These are phyloP conservation scores for Macrocybe gigantea DNA, from an alignment of 768 basidiomycete genomes.

Conservation along the genomic window DNA sequence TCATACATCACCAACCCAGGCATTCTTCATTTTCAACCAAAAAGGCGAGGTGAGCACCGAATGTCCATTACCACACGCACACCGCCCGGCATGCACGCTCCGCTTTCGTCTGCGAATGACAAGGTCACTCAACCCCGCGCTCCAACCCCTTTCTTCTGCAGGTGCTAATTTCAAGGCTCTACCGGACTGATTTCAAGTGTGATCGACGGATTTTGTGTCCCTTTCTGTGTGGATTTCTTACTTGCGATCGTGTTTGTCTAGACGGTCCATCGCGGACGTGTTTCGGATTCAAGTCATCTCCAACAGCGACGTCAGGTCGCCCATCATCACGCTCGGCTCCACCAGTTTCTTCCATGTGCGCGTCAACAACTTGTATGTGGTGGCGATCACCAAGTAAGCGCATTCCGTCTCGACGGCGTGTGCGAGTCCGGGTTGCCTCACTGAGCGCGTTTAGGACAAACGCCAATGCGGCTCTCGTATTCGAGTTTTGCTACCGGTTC, in stretches of 20 bases:
- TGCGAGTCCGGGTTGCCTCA: too few species aligned
- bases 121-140: too few species aligned
- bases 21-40: slow-evolving; percentile 99
- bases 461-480: slow-evolving; percentile 95
- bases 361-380: slow-evolving; percentile 91
- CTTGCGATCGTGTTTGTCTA: slow-evolving; percentile 20
- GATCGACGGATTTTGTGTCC: slow-evolving; percentile 13
- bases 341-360: slow-evolving; percentile 99
- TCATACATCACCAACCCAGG: slow-evolving; percentile 38
- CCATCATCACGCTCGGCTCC: slow-evolving; percentile 95
- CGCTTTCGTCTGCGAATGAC: too few species aligned
- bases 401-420: neutral
- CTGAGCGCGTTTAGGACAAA: slow-evolving; percentile 59
- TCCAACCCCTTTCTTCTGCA: slow-evolving; percentile 17
- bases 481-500: slow-evolving; percentile 97
- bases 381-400: slow-evolving; percentile 89
- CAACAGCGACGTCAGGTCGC: slow-evolving; percentile 93
- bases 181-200: slow-evolving; percentile 96
- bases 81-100: too few species aligned
- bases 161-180: slow-evolving; percentile 95
- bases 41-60: slow-evolving; percentile 82
- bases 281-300: slow-evolving; percentile 99
- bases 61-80: neutral
- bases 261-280: slow-evolving; percentile 95
- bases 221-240: too few species aligned